These are phyloP conservation scores for Isabelozyma heimii DNA, from an alignment of 805 yeast genomes.

Conservation along the genomic window DNA sequence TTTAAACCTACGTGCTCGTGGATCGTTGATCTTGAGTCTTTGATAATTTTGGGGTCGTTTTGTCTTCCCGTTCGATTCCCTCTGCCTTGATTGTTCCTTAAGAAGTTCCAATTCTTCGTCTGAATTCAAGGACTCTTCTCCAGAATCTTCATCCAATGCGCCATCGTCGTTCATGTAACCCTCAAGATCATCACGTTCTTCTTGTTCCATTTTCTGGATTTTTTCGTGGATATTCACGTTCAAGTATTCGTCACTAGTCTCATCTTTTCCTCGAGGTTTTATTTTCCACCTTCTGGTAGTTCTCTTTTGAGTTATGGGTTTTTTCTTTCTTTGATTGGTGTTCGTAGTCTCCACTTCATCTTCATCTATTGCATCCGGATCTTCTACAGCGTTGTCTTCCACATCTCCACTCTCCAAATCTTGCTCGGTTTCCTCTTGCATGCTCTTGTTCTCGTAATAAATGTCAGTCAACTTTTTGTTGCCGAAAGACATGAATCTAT, in stretches of 20 bases:
- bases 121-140: constrained; percentile 8
- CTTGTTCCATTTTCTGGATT: constrained; percentile 31
- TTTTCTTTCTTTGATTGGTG: constrained; percentile 18
- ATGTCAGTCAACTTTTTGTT: constrained; percentile 40
- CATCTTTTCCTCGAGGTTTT: constrained; percentile 31
- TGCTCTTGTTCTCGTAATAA: constrained; percentile 43
- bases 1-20: constrained; percentile 38
- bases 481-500: constrained; percentile 22
- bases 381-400: not conserved
- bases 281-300: constrained; percentile 51
- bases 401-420: constrained; percentile 12
- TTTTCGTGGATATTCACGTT: constrained; percentile 44
- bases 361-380: not conserved
- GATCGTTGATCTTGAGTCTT: constrained; percentile 50
- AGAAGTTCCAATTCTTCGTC: constrained; percentile 11
- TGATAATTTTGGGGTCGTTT: constrained; percentile 50
- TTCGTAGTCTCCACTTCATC: constrained; percentile 4
- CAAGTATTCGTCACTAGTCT: constrained; percentile 23
- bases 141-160: constrained; percentile 11
- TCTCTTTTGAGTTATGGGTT: constrained; percentile 48
- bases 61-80: constrained; percentile 11
- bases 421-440: constrained; percentile 18
- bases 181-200: constrained; percentile 14
- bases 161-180: constrained; percentile 21
- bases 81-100: constrained; percentile 16